Evolutionary conservation across 2,329 filamentous ascomycete genomes (phyloP).

Genomic region (Colletotrichum lentis): DNA sequence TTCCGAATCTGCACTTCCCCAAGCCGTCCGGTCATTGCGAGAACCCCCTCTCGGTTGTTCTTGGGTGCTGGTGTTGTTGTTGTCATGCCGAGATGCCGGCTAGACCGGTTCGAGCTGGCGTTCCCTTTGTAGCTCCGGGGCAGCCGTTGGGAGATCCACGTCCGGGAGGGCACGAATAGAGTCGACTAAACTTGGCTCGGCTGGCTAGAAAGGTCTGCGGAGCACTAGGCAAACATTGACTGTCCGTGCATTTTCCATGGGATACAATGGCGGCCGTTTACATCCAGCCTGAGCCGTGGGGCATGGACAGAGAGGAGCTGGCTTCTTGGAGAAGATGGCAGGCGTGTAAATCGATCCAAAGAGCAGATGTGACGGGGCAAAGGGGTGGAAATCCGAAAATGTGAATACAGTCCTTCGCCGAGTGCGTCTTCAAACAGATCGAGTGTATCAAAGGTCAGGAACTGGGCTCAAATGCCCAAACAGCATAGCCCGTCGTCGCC

Average conservation of each 20-base stretch:
- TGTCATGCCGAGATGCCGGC: slow-evolving; percentile 28
- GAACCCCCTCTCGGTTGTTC: neutral
- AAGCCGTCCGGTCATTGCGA: slow-evolving; percentile 14
- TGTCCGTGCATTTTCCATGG: slow-evolving; percentile 3
- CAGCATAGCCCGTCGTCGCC: neutral
- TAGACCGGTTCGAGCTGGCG: slow-evolving; percentile 8
- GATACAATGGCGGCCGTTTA: neutral
- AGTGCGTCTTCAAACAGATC: too few relatives aligned
- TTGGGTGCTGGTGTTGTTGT: neutral
- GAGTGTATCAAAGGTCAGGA: too few relatives aligned
- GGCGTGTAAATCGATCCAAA: neutral
- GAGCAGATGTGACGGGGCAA: neutral
- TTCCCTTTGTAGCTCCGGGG: slow-evolving; percentile 4
- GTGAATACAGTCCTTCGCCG: neutral
- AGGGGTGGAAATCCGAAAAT: too few relatives aligned
- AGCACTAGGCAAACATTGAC: slow-evolving; percentile 22
- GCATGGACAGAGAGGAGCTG: neutral
- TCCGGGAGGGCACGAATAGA: neutral
- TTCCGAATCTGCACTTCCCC: slow-evolving; percentile 16
- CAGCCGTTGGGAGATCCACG: slow-evolving; percentile 3
- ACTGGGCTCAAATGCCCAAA: neutral
- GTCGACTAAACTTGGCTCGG: slow-evolving; percentile 2
- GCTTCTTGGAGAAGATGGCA: too few relatives aligned
- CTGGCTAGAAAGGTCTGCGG: neutral
- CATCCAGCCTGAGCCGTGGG: neutral